Evolutionary conservation across 2,329 filamentous ascomycete genomes (phyloP), one percentile per base, ranked within the genome.

Genomic region (Ilyonectria destructans): DNA sequence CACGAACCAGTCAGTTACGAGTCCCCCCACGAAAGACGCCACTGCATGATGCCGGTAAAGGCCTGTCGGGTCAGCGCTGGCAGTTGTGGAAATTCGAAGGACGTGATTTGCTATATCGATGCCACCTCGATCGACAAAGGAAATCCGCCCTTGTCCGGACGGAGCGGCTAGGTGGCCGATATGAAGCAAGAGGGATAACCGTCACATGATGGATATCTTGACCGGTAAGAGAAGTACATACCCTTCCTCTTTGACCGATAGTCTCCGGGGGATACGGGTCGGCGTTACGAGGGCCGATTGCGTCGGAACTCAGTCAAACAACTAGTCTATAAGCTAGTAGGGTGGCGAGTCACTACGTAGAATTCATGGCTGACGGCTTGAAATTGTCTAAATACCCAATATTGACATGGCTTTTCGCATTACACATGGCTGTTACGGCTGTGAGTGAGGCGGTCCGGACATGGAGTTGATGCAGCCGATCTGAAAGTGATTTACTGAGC

Each of bases 41-140:
- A 52, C 54, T 40, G 31, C 45, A 40, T 56, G 29, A 29, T 19
- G 51, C 54, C 61, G 43, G 26, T 37, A 23, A 37, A 55, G 55
- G 40, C 48, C 23, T 31, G 29, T 29, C 29, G 19, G 40, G 7
- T 48, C 55, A 48, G 62, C 48, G 40, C 12, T 23, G 21, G 37
- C n/a, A 12, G 35, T 52, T 45, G 46, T 58, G 62, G 35, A 65
- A 65, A 55, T 59, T 55, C 62, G 15, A 65, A 17, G 37, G 8
- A 59, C 23, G 46, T 48, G 62, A 59, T 59, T 58, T 48, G 55
- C 48, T 55, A 19, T 17, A 6, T 40, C 4, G 37, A 17, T 40
- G 19, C 29, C 48, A 52, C 26, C 46, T 45, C 10, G 62, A 65
- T 59, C n/a, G 48, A 48, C 55, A 33, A 55, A 48, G 29, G 17